Percentiles rank a stretch among this genome's conserved stretches.
phyloP scores from a whole-genome alignment of 768 basidiomycete genomes.

The Crassisporium funariophilum region DNA sequence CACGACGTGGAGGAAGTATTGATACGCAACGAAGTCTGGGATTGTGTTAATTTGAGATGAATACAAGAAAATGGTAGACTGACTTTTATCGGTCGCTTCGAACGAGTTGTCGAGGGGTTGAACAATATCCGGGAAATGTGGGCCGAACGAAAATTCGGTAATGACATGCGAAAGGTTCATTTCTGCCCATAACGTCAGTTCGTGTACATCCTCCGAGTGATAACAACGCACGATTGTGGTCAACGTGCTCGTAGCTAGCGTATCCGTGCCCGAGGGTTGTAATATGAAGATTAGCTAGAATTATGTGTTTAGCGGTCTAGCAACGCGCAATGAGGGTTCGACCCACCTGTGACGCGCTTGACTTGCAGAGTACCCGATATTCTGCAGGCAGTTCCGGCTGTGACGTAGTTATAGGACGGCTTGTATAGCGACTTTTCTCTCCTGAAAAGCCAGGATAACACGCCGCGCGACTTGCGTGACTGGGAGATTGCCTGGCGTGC shows the following conservation, averaged over 20 bases:
- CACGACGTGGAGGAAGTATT: constrained; percentile 94
- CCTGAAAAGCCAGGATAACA: constrained; percentile 60
- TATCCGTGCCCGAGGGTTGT: constrained; percentile 97
- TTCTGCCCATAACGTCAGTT: constrained; percentile 43
- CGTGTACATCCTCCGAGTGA: neutral
- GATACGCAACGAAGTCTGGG: constrained; percentile 85
- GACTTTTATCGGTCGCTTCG: constrained; percentile 70
- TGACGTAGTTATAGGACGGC: constrained; percentile 72
- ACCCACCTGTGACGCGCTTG: constrained; percentile 85
- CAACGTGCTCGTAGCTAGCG: constrained; percentile 81
- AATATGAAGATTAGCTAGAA: constrained; percentile 88
- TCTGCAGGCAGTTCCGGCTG: constrained; percentile 78
- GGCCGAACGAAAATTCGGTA: constrained; percentile 95
- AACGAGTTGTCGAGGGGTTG: constrained; percentile 94
- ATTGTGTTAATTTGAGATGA: neutral
- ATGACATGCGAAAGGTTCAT: constrained; percentile 98
- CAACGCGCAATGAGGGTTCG: too few species aligned
- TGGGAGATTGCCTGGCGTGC: constrained; percentile 71
- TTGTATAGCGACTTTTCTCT: constrained; percentile 51
- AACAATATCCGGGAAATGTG: constrained; percentile 91
- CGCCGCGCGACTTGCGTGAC: constrained; percentile 73
- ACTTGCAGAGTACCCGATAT: constrained; percentile 81
- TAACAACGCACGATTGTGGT: constrained; percentile 70
- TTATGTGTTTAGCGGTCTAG: too few species aligned
- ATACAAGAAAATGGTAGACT: constrained; percentile 5